Evolutionary conservation across 140 eudicot species (phyloP), one percentile per base, ranked within the genome.

Genomic region (Senecio squalidus): DNA sequence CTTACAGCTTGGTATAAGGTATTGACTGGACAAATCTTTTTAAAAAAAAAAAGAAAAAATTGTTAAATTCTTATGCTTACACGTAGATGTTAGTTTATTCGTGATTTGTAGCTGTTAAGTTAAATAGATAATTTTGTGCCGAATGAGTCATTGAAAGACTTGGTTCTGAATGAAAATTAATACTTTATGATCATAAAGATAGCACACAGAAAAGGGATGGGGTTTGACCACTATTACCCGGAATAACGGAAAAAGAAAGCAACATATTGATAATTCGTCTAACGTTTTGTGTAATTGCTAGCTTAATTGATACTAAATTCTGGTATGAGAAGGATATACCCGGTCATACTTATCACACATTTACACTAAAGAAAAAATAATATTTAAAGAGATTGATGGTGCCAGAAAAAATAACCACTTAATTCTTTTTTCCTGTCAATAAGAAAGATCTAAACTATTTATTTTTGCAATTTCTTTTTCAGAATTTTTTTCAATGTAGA

Each of bases 1-100:
- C 66, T 58, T 91, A 76, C 98, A 91, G 58, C 91, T 86, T 40
- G 98, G 98, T 57, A 91, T 91, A 69, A 86, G 98, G 98, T 91
- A 80, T 45, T 55, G 9, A 27, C 30, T 4, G 5, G 16, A 45
- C 59, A 39, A 64, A 49, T 9, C n/a, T n/a, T n/a, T n/a, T n/a
- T n/a, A n/a, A n/a, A n/a, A n/a, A n/a, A n/a, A n/a, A n/a, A n/a
- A n/a, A n/a, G n/a, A n/a, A n/a, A n/a, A n/a, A n/a, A n/a, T n/a
- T n/a, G 30, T 29, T 27, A 25, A 30, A 31, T 27, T 0, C 15
- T 6, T n/a, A 1, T 54, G 60, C n/a, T 17, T 55, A 55, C 56
- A 3, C 15, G 9, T 43, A 43, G 34, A 17, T 15, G 30, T 27
- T 40, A 2, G 4, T 11, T 20, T 27, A 26, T 41, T 41, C 55